These are phyloP conservation scores for Carex littledalei DNA, from an alignment of 176 grass and related monocot species.

Conservation along the genomic window DNA sequence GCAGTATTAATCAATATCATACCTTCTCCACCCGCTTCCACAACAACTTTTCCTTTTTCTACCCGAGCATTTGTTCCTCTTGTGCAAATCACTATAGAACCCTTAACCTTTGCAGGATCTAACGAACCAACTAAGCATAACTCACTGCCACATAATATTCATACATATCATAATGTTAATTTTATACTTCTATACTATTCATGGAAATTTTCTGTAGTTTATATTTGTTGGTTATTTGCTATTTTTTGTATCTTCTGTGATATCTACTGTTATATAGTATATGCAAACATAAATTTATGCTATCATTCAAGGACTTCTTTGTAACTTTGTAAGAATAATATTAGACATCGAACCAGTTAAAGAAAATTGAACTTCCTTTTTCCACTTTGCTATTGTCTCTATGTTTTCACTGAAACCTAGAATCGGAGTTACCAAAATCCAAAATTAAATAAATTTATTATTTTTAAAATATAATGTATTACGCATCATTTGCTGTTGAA, in stretches of 20 bases:
- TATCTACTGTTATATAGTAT: no score
- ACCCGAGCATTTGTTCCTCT: conserved; percentile 28
- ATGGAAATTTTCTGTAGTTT: no score
- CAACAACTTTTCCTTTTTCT: conserved; percentile 42
- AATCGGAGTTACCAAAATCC: not conserved
- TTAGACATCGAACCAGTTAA: no score
- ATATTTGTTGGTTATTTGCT: no score
- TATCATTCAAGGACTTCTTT: no score
- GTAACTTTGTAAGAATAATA: no score
- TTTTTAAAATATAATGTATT: not conserved
- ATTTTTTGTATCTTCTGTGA: no score
- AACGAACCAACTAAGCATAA: conserved; percentile 36
- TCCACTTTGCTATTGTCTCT: no score
- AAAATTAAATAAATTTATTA: not conserved
- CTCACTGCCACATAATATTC: conserved; percentile 18
- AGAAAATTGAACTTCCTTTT: no score
- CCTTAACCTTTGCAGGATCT: conserved; percentile 39
- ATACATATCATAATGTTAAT: not conserved
- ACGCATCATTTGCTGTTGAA: conserved; percentile 25
- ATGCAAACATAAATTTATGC: no score
- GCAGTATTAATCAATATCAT: conserved; percentile 49
- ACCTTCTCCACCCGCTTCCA: conserved; percentile 33
- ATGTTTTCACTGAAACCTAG: no score
- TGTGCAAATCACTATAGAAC: conserved; percentile 58
- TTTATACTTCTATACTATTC: not conserved